These are phyloP conservation scores for Diplodia sapinea DNA, from an alignment of 2,329 filamentous ascomycete genomes.

Conservation along the genomic window DNA sequence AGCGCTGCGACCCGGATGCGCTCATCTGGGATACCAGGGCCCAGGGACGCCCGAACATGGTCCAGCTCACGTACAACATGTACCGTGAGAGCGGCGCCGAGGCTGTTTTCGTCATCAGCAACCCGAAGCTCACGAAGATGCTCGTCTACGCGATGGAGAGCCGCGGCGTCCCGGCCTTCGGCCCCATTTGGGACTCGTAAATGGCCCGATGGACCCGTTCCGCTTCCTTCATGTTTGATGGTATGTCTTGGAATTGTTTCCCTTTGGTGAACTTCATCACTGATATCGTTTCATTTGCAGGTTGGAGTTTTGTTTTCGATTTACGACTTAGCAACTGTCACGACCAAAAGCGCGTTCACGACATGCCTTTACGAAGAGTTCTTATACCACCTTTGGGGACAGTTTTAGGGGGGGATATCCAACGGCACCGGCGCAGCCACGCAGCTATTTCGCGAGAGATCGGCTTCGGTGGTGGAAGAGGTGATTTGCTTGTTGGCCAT, in stretches of 20 bases:
- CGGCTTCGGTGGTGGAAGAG: not conserved
- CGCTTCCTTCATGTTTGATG: not conserved
- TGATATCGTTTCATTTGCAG: not conserved
- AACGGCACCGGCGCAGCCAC: not conserved
- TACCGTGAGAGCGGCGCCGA: constrained; percentile 59
- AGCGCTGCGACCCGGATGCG: constrained; percentile 64
- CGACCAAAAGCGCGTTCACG: not conserved
- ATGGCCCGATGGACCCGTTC: not conserved
- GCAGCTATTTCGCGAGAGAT: not conserved
- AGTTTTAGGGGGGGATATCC: too few species aligned
- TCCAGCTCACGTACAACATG: constrained; percentile 61
- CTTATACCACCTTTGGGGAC: too few species aligned
- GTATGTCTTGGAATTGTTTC: not conserved
- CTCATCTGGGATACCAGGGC: constrained; percentile 70
- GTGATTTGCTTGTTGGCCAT: not conserved
- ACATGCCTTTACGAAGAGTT: too few species aligned
- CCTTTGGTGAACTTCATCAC: not conserved
- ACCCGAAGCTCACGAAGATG: constrained; percentile 69
- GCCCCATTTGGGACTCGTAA: constrained; percentile 75
- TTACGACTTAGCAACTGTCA: not conserved
- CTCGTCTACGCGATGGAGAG: constrained; percentile 72
- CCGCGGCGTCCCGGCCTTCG: constrained; percentile 70
- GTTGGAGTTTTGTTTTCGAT: not conserved
- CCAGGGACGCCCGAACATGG: constrained; percentile 66
- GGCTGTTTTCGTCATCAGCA: constrained; percentile 76